Evolutionary conservation across 257 asterid genomes (phyloP).

Genomic region (Gentiana dahurica): DNA sequence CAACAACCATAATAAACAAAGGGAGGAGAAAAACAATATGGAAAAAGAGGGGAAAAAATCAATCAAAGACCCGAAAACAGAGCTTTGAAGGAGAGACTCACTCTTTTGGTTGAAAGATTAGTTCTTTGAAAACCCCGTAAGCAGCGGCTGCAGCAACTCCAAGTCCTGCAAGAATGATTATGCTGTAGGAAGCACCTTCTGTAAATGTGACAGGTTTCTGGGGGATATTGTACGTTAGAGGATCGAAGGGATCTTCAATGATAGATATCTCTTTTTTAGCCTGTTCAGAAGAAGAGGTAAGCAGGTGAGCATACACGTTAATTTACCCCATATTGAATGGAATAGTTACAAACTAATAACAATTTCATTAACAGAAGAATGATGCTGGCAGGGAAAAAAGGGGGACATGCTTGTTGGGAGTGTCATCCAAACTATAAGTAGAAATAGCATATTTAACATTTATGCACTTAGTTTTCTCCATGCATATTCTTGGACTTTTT

Average conservation of each 20-base stretch:
- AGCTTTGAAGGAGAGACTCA: constrained; percentile 16
- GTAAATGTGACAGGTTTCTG: constrained; percentile 89
- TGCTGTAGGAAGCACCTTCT: constrained; percentile 86
- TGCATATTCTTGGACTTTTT: too few species aligned
- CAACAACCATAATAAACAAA: constrained; percentile 10
- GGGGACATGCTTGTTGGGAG: not conserved
- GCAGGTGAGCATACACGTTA: not conserved
- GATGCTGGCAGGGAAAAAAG: too few species aligned
- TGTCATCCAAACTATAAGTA: not conserved
- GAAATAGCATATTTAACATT: too few species aligned
- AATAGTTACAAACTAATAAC: not conserved
- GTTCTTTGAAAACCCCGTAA: constrained; percentile 84
- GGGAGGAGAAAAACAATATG: constrained; percentile 2
- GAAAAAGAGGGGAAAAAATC: constrained; percentile 4
- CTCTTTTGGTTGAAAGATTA: constrained; percentile 89
- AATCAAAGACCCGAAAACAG: not conserved
- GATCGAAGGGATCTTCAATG: constrained; percentile 78
- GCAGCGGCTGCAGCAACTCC: constrained; percentile 83
- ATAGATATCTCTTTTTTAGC: constrained; percentile 60
- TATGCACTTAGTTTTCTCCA: too few species aligned
- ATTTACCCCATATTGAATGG: not conserved
- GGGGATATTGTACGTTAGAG: constrained; percentile 89
- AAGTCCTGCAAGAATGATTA: constrained; percentile 82
- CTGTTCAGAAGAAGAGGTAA: constrained; percentile 23
- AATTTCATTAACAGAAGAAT: not conserved